A percentile compares a stretch with the other conserved stretches of the same genome.
Evolutionary conservation across 192 early-diverging fungal genomes (phyloP).

Genomic region (Backusella psychrophila): DNA sequence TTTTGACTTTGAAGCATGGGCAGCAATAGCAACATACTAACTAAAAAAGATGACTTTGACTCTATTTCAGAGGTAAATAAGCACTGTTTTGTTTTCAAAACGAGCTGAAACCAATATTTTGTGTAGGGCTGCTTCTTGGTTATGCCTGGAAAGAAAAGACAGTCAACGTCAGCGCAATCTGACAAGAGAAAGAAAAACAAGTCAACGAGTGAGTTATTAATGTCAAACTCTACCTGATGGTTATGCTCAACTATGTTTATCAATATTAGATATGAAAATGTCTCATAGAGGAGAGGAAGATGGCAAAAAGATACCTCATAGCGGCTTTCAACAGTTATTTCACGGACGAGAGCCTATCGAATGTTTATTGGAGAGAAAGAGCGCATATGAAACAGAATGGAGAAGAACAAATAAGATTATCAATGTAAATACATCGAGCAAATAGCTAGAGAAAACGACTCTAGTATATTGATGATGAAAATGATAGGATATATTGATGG

Average conservation of each 20-base stretch:
- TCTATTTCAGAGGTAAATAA: slow-evolving; percentile 44
- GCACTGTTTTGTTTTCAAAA: not conserved
- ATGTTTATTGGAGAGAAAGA: slow-evolving; percentile 46
- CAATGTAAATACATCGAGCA: slow-evolving; percentile 31
- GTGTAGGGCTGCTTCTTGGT: slow-evolving; percentile 44
- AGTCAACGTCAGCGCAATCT: slow-evolving; percentile 3
- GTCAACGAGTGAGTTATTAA: not conserved
- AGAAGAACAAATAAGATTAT: slow-evolving; percentile 40
- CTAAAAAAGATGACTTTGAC: slow-evolving; percentile 37
- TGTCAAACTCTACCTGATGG: not conserved
- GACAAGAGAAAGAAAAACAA: slow-evolving; percentile 4
- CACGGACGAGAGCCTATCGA: slow-evolving; percentile 55
- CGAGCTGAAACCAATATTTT: not conserved
- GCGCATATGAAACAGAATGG: slow-evolving; percentile 56
- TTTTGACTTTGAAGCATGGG: not conserved
- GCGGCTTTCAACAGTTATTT: slow-evolving; percentile 61
- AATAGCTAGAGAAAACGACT: not conserved
- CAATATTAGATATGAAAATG: not conserved
- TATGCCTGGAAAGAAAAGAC: slow-evolving; percentile 20
- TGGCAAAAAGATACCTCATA: slow-evolving; percentile 23
- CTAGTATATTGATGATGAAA: not conserved
- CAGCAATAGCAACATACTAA: not conserved
- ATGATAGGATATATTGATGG: slow-evolving; percentile 37
- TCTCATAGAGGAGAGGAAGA: slow-evolving; percentile 9
- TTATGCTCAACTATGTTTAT: not conserved